Conservation (phyloP, 1,284 basidiomycete genomes). For the Pascua guehoae region DNA sequence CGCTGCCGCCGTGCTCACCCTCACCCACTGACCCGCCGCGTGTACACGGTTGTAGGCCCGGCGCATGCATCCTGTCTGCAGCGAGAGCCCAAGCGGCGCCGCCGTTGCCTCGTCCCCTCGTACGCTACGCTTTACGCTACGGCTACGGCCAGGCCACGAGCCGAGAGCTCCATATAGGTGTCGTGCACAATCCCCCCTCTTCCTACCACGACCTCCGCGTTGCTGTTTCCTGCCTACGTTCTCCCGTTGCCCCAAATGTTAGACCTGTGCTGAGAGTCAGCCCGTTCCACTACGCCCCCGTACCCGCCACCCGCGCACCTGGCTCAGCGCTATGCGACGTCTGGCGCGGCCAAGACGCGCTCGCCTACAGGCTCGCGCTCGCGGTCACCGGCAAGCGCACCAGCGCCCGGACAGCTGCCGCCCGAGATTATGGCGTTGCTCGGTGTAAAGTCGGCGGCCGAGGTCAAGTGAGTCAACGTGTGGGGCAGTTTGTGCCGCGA, state of each 20-base stretch:
- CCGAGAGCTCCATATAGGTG: background rate
- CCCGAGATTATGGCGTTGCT: conserved; percentile 42
- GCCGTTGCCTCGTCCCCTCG: too few relatives aligned
- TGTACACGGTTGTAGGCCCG: too few relatives aligned
- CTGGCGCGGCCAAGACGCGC: background rate
- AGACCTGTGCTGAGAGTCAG: conserved; percentile 15
- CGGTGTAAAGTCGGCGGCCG: conserved; percentile 27
- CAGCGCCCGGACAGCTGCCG: conserved; percentile 24
- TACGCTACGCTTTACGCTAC: too few relatives aligned
- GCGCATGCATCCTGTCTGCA: too few relatives aligned
- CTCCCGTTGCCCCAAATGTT: background rate
- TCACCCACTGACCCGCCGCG: too few relatives aligned
- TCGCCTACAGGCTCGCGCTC: background rate
- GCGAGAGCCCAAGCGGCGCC: too few relatives aligned
- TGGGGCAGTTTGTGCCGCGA: background rate
- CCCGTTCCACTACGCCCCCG: conserved; percentile 18
- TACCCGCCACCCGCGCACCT: conserved; percentile 18
- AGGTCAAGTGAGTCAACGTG: conserved; percentile 7
- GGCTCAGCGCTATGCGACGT: conserved; percentile 10
- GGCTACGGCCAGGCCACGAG: too few relatives aligned
- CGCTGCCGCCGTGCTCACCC: background rate
- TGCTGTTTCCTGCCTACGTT: background rate
- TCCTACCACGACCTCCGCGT: background rate
- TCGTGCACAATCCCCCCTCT: too few relatives aligned
- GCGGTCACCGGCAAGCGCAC: background rate